phyloP scores from a whole-genome alignment of 2,329 filamentous ascomycete genomes.

The Gyromitra esculenta region DNA sequence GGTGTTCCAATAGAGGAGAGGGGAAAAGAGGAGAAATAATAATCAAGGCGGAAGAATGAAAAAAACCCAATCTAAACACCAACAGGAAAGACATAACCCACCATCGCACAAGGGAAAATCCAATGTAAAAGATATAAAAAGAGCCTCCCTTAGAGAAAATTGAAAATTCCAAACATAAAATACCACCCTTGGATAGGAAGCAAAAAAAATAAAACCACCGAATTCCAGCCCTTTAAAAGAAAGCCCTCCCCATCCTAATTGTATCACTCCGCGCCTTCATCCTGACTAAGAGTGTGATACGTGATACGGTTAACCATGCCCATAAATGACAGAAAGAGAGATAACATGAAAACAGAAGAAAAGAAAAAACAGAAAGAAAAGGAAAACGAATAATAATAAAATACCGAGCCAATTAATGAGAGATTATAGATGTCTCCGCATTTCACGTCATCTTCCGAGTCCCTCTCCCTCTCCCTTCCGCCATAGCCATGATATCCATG shows the following conservation, averaged over 20 bases:
- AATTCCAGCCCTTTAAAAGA: conserved; percentile 14
- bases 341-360: conserved; percentile 29
- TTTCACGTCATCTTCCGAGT: conserved; percentile 32
- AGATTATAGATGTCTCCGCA: conserved; percentile 43
- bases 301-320: conserved; percentile 48
- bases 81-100: conserved; percentile 11
- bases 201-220: conserved; percentile 30
- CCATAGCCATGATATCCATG: conserved; percentile 32
- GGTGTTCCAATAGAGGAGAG: conserved; percentile 1
- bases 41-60: not conserved
- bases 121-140: conserved; percentile 10
- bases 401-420: conserved; percentile 39
- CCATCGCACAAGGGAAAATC: conserved; percentile 20
- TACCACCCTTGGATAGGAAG: conserved; percentile 9
- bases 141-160: conserved; percentile 17
- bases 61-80: conserved; percentile 30
- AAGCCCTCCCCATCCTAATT: not conserved
- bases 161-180: conserved; percentile 17
- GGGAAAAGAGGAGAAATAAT: not conserved
- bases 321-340: conserved; percentile 29
- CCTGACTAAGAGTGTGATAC: conserved; percentile 37
- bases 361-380: conserved; percentile 1
- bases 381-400: conserved; percentile 25
- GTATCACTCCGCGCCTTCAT: conserved; percentile 20
- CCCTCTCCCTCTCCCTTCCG: conserved; percentile 10